Base-by-base conservation (phyloP, 2,329 filamentous ascomycete species). In the Phialophora expanda region DNA sequence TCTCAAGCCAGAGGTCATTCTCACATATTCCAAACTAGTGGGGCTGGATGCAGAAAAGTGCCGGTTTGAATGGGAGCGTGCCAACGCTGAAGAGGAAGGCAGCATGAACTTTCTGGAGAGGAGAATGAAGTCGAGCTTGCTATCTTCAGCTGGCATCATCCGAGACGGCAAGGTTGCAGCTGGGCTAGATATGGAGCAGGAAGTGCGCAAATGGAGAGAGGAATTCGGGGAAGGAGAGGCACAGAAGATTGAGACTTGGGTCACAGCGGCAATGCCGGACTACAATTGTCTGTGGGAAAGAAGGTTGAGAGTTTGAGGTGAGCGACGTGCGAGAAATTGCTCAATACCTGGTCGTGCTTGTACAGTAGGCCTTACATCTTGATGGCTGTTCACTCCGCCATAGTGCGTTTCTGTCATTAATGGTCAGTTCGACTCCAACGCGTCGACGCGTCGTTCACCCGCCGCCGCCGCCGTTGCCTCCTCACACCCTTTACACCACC, bases 221-320 rank as follows among this genome's bases (percentile, higher is more conserved):
- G 61, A 78, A 61, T 78, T 77, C 67, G 77, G 76, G 2, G 72
- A 75, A 34, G 70, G 74, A 55, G 51, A 65, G 6, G 74, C 70
- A 12, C 44, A 34, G n/a, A 32, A 69, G 14, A 56, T 78, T 44
- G 72, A 75, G 62, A 67, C 69, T 53, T 66, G 68, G 26, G 76
- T 78, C 14, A 26, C 66, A 44, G 72, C 72, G 32, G 74, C 77
- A 1, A 78, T 80, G 77, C 72, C 74, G 22, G 77, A 80, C 60
- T 81, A 80, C 70, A 75, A 78, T 66, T 80, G 75, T 66, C 59
- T 81, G 58, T 75, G 72, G 65, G 74, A 26, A 24, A 61, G 51
- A 41, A 34, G 61, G 14, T 50, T 69, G 51, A 50, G 28, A 38
- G 22, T 12, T n/a, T 20, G 22, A 22, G 48, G 48, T 44, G 17